Evolutionary conservation across 2,329 filamentous ascomycete genomes (phyloP), one percentile per base, ranked within the genome.

Genomic region (Venturia carpophila): DNA sequence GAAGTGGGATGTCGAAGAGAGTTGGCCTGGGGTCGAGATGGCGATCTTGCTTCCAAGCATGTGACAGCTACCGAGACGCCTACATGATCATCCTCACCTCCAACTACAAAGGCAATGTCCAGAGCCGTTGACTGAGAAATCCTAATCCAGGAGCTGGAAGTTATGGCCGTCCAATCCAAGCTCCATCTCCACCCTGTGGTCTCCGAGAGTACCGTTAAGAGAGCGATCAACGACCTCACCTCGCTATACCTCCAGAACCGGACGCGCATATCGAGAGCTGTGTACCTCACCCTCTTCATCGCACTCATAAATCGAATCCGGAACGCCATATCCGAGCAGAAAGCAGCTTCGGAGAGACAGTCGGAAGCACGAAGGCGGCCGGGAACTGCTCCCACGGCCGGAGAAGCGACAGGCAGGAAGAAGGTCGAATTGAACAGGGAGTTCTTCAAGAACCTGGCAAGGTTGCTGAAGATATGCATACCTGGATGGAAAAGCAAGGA

Each of bases 391-490:
- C 58, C 69, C 17, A 68, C 69, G 43, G 75, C 76, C 17, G 75
- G 73, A 37, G 76, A 76, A 66, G 73, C 72, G 11, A 76, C 69
- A 61, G 72, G 69, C 69, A 84, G 84, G 72, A 91, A 91, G 79
- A 93, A 90, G 78, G 92, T 97, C 64, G 93, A 96, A 78, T 79
- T 99, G 70, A 95, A 99, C 75, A 84, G 91, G 71, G 93, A 97
- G 70, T 91, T 91, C 75, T 88, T 90, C 74, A 86, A 86, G 69
- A 91, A 88, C 67, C 77, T 99, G 69, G 79, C 94, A 69, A 83
- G 88, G 47, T 77, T 99, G 71, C 75, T 97, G 69, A 86, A 83
- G 75, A 96, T 99, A 72, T 92, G 95, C 60, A 87, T 99, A 68
- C 94, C 94, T 0, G 89, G 92, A 60, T 95, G 90, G 88, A 84